phyloP scores from a whole-genome alignment of 2,329 filamentous ascomycete species.

The Emmonsia crescens region DNA sequence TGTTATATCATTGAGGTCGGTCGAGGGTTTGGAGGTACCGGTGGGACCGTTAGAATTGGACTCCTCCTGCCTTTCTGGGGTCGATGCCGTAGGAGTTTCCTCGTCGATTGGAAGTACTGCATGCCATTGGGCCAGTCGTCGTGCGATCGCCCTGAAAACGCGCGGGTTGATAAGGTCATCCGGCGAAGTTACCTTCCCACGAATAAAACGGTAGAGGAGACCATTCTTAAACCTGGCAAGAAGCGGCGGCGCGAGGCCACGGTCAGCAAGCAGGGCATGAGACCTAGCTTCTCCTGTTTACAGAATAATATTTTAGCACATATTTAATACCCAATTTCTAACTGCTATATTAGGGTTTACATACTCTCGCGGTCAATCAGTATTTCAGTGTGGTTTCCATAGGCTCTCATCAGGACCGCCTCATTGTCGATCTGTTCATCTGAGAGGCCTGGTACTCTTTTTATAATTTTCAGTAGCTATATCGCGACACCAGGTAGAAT shows the following conservation, averaged over 20 bases:
- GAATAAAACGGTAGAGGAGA: conserved; percentile 85
- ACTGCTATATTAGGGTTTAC: conserved; percentile 22
- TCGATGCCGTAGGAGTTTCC: conserved; percentile 23
- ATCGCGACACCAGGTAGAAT: conserved; percentile 5
- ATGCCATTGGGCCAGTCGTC: conserved; percentile 85
- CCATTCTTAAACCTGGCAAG: conserved; percentile 92
- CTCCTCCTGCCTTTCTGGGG: conserved; percentile 16
- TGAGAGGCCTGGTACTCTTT: conserved; percentile 51
- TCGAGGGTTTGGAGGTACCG: conserved; percentile 14
- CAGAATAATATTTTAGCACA: conserved; percentile 18
- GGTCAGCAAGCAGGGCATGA: conserved; percentile 76
- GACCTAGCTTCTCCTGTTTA: conserved; percentile 48
- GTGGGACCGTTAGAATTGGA: conserved; percentile 36
- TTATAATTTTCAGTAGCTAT: conserved; percentile 42
- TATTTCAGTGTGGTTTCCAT: conserved; percentile 86
- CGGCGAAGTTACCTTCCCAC: conserved; percentile 67
- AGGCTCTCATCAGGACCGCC: conserved; percentile 80
- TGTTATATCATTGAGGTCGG: conserved; percentile 18
- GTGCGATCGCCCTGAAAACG: conserved; percentile 74
- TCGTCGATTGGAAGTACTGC: conserved; percentile 51
- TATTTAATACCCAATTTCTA: conserved; percentile 24
- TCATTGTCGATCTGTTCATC: conserved; percentile 71
- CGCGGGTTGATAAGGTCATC: conserved; percentile 64
- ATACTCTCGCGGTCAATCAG: conserved; percentile 91
- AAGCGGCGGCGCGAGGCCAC: conserved; percentile 73